phyloP scores from a whole-genome alignment of 1,139 yeast species.

The Pichia sp. region DNA sequence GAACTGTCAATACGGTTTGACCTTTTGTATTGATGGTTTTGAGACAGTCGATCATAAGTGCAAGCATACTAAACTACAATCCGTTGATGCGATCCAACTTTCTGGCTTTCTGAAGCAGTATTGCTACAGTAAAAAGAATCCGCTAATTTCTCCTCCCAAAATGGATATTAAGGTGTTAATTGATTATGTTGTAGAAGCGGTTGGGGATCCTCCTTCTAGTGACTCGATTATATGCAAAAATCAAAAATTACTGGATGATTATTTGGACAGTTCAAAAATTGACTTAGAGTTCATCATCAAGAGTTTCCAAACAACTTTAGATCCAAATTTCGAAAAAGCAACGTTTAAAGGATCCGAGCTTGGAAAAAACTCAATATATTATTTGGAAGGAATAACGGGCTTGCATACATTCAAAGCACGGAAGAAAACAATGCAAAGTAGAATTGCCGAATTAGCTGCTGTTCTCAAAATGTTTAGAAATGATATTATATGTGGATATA shows the following conservation, averaged over 20 bases:
- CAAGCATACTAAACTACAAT: slow-evolving; percentile 31
- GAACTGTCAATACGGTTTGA: slow-evolving; percentile 69
- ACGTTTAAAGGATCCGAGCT: slow-evolving; percentile 27
- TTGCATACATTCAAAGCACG: slow-evolving; percentile 58
- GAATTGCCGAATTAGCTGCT: slow-evolving; percentile 72
- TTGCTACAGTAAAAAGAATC: slow-evolving; percentile 49
- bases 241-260: slow-evolving; percentile 37
- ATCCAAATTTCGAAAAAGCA: slow-evolving; percentile 32
- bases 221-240: slow-evolving; percentile 35
- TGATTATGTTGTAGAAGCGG: slow-evolving; percentile 63
- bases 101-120: slow-evolving; percentile 56
- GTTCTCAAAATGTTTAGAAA: slow-evolving; percentile 57
- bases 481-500: slow-evolving; percentile 61
- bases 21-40: slow-evolving; percentile 48
- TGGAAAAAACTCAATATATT: slow-evolving; percentile 58
- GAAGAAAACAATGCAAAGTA: slow-evolving; percentile 68
- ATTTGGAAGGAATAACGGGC: slow-evolving; percentile 61
- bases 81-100: slow-evolving; percentile 46
- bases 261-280: slow-evolving; percentile 40
- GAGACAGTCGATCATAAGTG: slow-evolving; percentile 66
- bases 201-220: slow-evolving; percentile 53
- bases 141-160: slow-evolving; percentile 48
- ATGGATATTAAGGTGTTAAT: slow-evolving; percentile 65
- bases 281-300: slow-evolving; percentile 43
- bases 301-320: slow-evolving; percentile 49